Percentiles rank a stretch among this genome's conserved stretches.
phyloP scores from a whole-genome alignment of 106 monocot genomes.

The Dioscorea dumetorum region DNA sequence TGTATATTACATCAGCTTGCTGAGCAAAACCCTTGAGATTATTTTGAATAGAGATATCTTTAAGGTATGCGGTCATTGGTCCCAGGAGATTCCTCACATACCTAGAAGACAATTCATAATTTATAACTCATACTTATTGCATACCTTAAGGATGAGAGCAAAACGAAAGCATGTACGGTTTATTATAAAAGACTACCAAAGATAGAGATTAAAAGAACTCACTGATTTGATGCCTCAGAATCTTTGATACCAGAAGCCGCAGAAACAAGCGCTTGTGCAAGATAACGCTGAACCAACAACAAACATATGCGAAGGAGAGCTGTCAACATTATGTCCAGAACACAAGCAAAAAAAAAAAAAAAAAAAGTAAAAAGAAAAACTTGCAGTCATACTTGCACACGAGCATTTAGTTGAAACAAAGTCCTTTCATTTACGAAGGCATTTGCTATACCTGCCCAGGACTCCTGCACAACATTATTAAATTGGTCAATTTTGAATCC shows the following conservation, averaged over 20 bases:
- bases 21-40: slow-evolving; percentile 64
- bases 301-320: not conserved
- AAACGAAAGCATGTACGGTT: not conserved
- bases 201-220: slow-evolving; percentile 11
- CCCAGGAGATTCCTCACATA: slow-evolving; percentile 81
- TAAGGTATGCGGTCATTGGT: slow-evolving; percentile 63
- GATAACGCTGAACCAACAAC: slow-evolving; percentile 54
- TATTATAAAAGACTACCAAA: too few species aligned
- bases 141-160: not conserved
- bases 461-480: slow-evolving; percentile 31
- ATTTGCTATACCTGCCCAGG: slow-evolving; percentile 81
- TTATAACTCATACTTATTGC: not conserved
- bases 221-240: slow-evolving; percentile 66
- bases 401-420: slow-evolving; percentile 56
- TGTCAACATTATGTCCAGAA: not conserved
- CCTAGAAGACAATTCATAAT: slow-evolving; percentile 21
- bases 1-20: slow-evolving; percentile 62
- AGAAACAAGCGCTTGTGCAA: slow-evolving; percentile 79
- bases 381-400: slow-evolving; percentile 54
- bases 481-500: too few species aligned
- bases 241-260: slow-evolving; percentile 74
- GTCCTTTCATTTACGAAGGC: slow-evolving; percentile 78
- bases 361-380: not conserved
- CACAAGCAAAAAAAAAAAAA: not conserved
- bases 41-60: slow-evolving; percentile 55